Percentiles rank a stretch among this genome's conserved stretches.
phyloP scores from a whole-genome alignment of 2,329 filamentous ascomycete species.

The Colletotrichum chlorophyti region DNA sequence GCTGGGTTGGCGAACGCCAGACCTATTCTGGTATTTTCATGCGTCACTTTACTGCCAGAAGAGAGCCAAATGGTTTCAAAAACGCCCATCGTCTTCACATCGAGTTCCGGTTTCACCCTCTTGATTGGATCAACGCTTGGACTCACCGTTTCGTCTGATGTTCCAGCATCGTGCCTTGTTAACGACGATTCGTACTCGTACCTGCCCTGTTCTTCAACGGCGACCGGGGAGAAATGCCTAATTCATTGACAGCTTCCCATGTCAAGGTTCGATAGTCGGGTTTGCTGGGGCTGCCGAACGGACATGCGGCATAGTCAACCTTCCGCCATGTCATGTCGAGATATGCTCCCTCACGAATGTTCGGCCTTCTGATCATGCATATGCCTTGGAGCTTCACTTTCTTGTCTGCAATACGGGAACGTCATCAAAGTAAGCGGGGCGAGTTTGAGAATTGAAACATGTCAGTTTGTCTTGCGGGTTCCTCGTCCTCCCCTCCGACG shows the following conservation, averaged over 20 bases:
- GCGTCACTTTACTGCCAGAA: no score
- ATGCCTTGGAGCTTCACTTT: no score
- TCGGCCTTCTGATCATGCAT: no score
- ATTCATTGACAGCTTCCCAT: constrained; percentile 10
- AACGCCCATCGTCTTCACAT: constrained; percentile 24
- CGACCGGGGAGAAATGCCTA: constrained; percentile 10
- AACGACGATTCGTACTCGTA: constrained; percentile 24
- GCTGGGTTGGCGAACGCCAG: neutral
- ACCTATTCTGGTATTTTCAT: constrained; percentile 5
- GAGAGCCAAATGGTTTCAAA: constrained; percentile 23
- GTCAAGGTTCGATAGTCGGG: constrained; percentile 14
- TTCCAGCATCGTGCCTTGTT: neutral
- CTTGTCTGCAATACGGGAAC: no score
- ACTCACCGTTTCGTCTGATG: constrained; percentile 24
- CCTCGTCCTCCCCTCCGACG: neutral
- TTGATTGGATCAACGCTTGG: constrained; percentile 7
- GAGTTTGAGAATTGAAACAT: constrained; percentile 28
- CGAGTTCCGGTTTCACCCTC: constrained; percentile 27
- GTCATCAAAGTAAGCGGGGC: constrained; percentile 20
- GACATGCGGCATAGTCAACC: neutral
- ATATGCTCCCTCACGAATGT: no score
- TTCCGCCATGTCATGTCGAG: neutral
- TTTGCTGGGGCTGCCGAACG: constrained; percentile 1
- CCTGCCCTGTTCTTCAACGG: neutral
- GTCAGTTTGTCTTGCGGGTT: neutral